Base-by-base conservation (phyloP, 129 eudicot genomes). In the Artemisia annua region DNA sequence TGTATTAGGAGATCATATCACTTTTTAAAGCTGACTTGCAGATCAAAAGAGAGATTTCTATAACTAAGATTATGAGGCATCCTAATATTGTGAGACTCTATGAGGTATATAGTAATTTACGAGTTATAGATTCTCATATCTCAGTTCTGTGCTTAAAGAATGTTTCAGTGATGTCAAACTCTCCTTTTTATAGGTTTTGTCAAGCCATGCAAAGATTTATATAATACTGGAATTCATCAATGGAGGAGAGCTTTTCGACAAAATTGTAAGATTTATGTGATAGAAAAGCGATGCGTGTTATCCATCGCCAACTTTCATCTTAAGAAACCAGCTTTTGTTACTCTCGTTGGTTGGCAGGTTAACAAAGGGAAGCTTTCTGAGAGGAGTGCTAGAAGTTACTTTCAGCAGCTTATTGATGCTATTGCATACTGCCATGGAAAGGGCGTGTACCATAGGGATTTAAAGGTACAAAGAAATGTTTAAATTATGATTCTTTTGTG, bases 21-120 rank as follows among this genome's bases (percentile, higher is more conserved):
- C 32, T 55, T 14, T 17, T 55, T 10, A 17, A 19, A 58, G 39
- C 32, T 18, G 11, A 32, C 50, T 64, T 65, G 15, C 51, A 65
- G 70, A 65, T 65, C 9, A 65, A 43, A 43, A 43, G 70, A 65
- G 70, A 56, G 85, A 93, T 93, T 56, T 93, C 98, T 54, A 90
- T 93, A 46, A 93, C 88, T 96, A 93, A 93, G 96, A 93, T 93
- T 77, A 96, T 90, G 71, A 85, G 98, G 63, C 98, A 93, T 87
- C 98, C 98, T 48, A 75, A 82, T 82, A 90, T 93, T 48, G 98
- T 93, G 53, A 85, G 89, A 82, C 82, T 93, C 61, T 82, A 87
- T 72, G 98, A 93, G 98, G 98, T 93, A 84, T 61, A 63, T 43
- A 0, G 46, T 39, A 39, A 35, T 35, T 35, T 35, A 35, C 2